Evolutionary conservation across 1,284 basidiomycete species (phyloP).

Genomic region (Irpex rosettiformis): DNA sequence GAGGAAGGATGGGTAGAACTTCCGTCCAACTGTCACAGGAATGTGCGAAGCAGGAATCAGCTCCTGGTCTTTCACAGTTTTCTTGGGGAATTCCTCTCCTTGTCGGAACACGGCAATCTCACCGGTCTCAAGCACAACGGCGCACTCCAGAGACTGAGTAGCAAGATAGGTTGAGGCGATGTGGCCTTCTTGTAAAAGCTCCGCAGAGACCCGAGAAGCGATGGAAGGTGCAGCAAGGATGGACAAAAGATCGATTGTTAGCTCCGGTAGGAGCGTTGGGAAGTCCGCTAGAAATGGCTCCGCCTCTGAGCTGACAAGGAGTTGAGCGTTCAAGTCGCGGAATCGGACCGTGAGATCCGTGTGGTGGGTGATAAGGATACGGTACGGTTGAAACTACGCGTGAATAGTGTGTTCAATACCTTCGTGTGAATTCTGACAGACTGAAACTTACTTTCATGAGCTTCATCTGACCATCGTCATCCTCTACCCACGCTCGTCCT

Average conservation of each 20-base stretch:
- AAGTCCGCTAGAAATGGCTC: conserved; percentile 47
- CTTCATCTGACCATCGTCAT: conserved; percentile 41
- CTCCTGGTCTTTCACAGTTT: conserved; percentile 38
- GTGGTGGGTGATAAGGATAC: conserved; percentile 67
- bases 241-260: conserved; percentile 58
- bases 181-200: conserved; percentile 30
- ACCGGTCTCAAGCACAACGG: conserved; percentile 58
- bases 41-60: conserved; percentile 48
- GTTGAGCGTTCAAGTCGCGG: conserved; percentile 66
- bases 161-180: conserved; percentile 61
- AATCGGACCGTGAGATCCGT: conserved; percentile 65
- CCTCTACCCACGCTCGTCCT: conserved; percentile 51
- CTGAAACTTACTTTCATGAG: conserved; percentile 42
- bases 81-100: conserved; percentile 21
- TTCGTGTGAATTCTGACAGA: background rate
- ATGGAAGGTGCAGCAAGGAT: conserved; percentile 46
- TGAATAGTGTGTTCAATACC: background rate
- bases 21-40: conserved; percentile 32
- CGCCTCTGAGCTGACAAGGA: conserved; percentile 47
- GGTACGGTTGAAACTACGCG: conserved; percentile 56
- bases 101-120: conserved; percentile 65
- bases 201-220: conserved; percentile 30
- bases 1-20: conserved; percentile 62
- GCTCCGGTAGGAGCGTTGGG: conserved; percentile 57
- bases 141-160: conserved; percentile 64